A percentile compares a stretch with the other conserved stretches of the same genome.
phyloP scores from a whole-genome alignment of 1,139 yeast species.

The Taphrina sp. region DNA sequence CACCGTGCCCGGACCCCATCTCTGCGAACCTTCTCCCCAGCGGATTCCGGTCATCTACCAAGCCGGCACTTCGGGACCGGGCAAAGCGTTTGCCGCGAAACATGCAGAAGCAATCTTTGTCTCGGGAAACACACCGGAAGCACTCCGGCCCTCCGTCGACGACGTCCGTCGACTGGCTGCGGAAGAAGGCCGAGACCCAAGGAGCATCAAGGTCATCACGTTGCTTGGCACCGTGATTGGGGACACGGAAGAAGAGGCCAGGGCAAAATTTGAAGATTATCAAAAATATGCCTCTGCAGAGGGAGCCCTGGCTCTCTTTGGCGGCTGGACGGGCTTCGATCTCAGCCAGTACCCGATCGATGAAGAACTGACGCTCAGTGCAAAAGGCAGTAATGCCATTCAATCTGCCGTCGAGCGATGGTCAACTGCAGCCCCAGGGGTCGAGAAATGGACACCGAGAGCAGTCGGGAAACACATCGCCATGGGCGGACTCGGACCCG shows the following conservation, averaged over 20 bases:
- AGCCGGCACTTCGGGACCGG: slow-evolving; percentile 49
- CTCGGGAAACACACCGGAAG: slow-evolving; percentile 34
- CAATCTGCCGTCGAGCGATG: slow-evolving; percentile 40
- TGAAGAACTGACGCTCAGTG: slow-evolving; percentile 42
- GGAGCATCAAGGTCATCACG: slow-evolving; percentile 42
- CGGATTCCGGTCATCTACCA: slow-evolving; percentile 49
- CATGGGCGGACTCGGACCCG: slow-evolving; percentile 44
- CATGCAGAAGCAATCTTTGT: slow-evolving; percentile 48
- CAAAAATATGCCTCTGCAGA: slow-evolving; percentile 41
- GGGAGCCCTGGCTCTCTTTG: slow-evolving; percentile 44
- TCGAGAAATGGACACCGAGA: slow-evolving; percentile 42
- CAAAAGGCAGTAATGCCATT: slow-evolving; percentile 40
- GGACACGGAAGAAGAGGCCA: slow-evolving; percentile 45
- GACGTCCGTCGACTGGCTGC: slow-evolving; percentile 37
- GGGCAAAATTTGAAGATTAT: slow-evolving; percentile 40
- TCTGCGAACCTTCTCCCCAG: slow-evolving; percentile 48
- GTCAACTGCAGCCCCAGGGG: slow-evolving; percentile 41
- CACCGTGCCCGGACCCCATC: slow-evolving; percentile 48
- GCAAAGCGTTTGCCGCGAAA: slow-evolving; percentile 48
- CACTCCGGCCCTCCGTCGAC: slow-evolving; percentile 23
- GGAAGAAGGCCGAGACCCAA: slow-evolving; percentile 42
- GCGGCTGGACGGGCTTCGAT: slow-evolving; percentile 47
- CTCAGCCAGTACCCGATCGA: slow-evolving; percentile 43
- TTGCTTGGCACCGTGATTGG: slow-evolving; percentile 43
- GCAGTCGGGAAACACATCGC: slow-evolving; percentile 42